Base-by-base conservation (phyloP, 106 monocot genomes). In the Agapanthus africanus region DNA sequence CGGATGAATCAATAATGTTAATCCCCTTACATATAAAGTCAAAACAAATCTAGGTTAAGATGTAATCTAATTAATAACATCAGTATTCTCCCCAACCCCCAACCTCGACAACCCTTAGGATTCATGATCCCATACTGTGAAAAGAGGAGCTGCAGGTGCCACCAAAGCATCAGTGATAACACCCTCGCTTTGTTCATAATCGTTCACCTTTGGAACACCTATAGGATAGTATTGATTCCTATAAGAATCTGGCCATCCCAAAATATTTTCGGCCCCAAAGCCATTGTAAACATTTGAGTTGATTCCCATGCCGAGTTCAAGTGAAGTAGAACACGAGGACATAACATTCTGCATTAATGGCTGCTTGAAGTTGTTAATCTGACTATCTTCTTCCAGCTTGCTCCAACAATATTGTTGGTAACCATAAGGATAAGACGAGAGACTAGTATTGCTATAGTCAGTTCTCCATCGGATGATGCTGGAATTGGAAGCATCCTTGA, bases 401-500 rank as follows among this genome's bases (percentile, higher is more conserved):
- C n/a, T n/a, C n/a, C n/a, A n/a, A n/a, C n/a, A n/a, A n/a, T n/a
- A n/a, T n/a, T n/a, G n/a, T n/a, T n/a, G n/a, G n/a, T n/a, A n/a
- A n/a, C n/a, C n/a, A n/a, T n/a, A n/a, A n/a, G n/a, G n/a, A n/a
- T n/a, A n/a, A n/a, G n/a, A n/a, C n/a, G n/a, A n/a, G n/a, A n/a
- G n/a, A n/a, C n/a, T n/a, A n/a, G n/a, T n/a, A n/a, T n/a, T n/a
- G n/a, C n/a, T n/a, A n/a, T n/a, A n/a, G n/a, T n/a, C n/a, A n/a
- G n/a, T n/a, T n/a, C n/a, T n/a, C n/a, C n/a, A n/a, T n/a, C n/a
- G n/a, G n/a, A n/a, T n/a, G n/a, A n/a, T n/a, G n/a, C n/a, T n/a
- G n/a, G n/a, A n/a, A n/a, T n/a, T n/a, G 27, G 34, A 80, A 1
- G 74, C 37, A 6, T 88, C 88, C 73, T 93, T 93, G 35, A 89